These are phyloP conservation scores for Fusarium ramigenum DNA, from an alignment of 2,329 filamentous ascomycete species.

Conservation along the genomic window DNA sequence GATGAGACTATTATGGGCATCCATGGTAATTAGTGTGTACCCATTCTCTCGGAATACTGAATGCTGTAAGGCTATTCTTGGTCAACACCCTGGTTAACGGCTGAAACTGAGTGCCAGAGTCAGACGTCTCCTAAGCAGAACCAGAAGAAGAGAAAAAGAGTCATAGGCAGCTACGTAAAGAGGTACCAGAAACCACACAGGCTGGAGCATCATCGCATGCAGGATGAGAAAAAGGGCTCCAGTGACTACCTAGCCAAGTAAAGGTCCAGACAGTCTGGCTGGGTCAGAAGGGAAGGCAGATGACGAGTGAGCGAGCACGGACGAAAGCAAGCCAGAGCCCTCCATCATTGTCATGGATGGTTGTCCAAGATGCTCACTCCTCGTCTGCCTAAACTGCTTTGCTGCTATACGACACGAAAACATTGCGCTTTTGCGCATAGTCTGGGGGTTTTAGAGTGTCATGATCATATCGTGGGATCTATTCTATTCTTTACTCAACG, in stretches of 20 bases:
- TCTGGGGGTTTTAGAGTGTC: constrained; percentile 3
- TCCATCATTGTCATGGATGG: background rate
- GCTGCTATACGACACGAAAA: background rate
- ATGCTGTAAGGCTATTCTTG: constrained; percentile 15
- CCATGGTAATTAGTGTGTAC: background rate
- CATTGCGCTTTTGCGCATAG: background rate
- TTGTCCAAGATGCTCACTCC: background rate
- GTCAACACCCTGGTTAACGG: background rate
- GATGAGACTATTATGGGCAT: background rate
- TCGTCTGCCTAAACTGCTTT: constrained; percentile 26
- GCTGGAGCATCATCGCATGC: constrained; percentile 17
- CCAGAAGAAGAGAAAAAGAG: background rate
- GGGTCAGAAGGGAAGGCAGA: constrained; percentile 9
- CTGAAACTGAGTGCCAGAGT: constrained; percentile 7
- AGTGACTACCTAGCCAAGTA: constrained; percentile 4
- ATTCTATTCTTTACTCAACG: background rate
- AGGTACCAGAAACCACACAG: constrained; percentile 24
- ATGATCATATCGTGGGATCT: background rate
- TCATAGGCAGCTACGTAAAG: constrained; percentile 14
- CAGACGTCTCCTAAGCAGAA: background rate
- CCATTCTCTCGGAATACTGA: constrained; percentile 14
- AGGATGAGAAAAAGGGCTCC: background rate
- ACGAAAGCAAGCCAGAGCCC: background rate
- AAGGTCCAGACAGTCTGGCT: background rate
- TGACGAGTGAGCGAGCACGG: constrained; percentile 7